Conservation (phyloP, 2,329 filamentous ascomycete species). For the Monosporascus ibericus region DNA sequence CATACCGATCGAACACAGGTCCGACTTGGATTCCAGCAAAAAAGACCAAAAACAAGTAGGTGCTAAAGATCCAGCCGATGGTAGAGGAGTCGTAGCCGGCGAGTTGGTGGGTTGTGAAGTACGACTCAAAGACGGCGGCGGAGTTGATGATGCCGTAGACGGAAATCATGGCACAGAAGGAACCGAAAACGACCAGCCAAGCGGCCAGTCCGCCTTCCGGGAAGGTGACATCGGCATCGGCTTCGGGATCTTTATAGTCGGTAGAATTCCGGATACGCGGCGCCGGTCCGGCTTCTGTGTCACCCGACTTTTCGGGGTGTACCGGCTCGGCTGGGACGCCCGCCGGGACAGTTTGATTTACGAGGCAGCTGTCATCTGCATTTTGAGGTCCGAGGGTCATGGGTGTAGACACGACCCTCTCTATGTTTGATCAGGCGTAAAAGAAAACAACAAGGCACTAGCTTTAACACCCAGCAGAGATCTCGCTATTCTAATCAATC, state of each 20-base stretch:
- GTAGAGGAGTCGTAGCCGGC: slow-evolving; percentile 57
- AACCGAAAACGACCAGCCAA: slow-evolving; percentile 74
- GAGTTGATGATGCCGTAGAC: slow-evolving; percentile 69
- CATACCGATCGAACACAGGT: slow-evolving; percentile 72
- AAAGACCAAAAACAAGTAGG: slow-evolving; percentile 77
- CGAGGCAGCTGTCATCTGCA: slow-evolving; percentile 24
- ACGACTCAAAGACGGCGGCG: slow-evolving; percentile 72
- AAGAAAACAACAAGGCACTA: neutral
- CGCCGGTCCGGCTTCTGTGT: neutral
- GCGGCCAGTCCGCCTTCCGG: slow-evolving; percentile 68
- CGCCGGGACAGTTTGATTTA: slow-evolving; percentile 24
- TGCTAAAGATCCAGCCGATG: slow-evolving; percentile 81
- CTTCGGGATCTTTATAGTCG: neutral
- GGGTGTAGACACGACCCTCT: neutral
- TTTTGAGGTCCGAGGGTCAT: slow-evolving; percentile 16
- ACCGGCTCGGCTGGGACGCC: slow-evolving; percentile 11
- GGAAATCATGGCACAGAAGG: slow-evolving; percentile 64
- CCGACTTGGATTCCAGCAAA: slow-evolving; percentile 79
- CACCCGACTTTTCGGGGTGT: slow-evolving; percentile 11
- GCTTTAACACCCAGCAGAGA: neutral
- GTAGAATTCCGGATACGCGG: neutral
- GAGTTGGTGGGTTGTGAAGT: slow-evolving; percentile 68
- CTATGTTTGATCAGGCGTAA: neutral
- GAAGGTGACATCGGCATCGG: slow-evolving; percentile 35
- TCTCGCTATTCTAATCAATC: neutral